Percentiles rank a stretch among this genome's conserved stretches.
Conservation (phyloP, 139 green algal genomes). For the Mesotaenium endlicherianum region DNA sequence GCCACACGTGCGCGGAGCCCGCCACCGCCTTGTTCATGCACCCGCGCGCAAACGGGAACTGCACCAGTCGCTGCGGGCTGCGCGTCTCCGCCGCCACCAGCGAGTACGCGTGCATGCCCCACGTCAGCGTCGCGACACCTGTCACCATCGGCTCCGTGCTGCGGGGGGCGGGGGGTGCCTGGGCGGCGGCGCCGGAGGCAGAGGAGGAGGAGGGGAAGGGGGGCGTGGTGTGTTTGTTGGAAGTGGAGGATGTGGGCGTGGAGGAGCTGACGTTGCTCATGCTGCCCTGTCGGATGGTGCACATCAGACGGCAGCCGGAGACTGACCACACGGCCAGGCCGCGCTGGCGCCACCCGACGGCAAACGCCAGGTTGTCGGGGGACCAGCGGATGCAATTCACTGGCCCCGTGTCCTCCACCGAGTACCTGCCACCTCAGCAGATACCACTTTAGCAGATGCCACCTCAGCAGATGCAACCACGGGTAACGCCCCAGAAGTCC, state of each 20-base stretch:
- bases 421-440: conserved; percentile 38
- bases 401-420: conserved; percentile 47
- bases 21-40: conserved; percentile 38
- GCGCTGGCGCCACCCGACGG: conserved; percentile 40
- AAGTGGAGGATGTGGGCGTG: background rate
- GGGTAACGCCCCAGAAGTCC: too few relatives aligned
- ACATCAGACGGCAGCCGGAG: conserved; percentile 55
- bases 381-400: conserved; percentile 47
- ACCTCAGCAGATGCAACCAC: too few relatives aligned
- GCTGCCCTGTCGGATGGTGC: conserved; percentile 50
- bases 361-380: conserved; percentile 47
- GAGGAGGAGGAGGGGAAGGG: background rate
- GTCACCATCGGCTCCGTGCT: conserved; percentile 39
- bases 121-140: conserved; percentile 33
- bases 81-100: conserved; percentile 34
- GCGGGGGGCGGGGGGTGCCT: background rate
- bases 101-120: conserved; percentile 44
- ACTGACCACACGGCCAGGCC: conserved; percentile 51
- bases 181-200: background rate
- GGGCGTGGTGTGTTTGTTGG: background rate
- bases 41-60: conserved; percentile 45
- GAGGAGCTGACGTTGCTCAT: conserved; percentile 21
- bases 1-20: conserved; percentile 37
- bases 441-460: too few relatives aligned
- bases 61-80: conserved; percentile 17